Evolutionary conservation across 331 rosid species (phyloP).

Genomic region (Saraca asoca): DNA sequence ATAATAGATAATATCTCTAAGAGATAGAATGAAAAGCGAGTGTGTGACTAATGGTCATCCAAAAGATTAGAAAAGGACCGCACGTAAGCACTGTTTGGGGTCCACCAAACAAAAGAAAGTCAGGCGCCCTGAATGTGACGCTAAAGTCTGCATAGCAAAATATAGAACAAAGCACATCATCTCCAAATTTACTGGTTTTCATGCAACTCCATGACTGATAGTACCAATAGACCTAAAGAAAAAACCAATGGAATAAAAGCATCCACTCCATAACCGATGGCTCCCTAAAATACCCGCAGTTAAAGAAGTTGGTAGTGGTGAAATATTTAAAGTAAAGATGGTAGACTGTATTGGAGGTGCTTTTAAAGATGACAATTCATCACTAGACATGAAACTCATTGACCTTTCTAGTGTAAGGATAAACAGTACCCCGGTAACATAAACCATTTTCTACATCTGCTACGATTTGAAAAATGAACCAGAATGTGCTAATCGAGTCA

Average conservation of each 20-base stretch:
- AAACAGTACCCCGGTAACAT: neutral
- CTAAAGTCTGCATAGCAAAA: slow-evolving; percentile 21
- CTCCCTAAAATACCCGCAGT: slow-evolving; percentile 54
- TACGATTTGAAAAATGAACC: neutral
- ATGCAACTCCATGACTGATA: slow-evolving; percentile 63
- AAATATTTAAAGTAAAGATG: slow-evolving; percentile 43
- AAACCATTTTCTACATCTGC: neutral
- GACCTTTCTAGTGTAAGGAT: slow-evolving; percentile 69
- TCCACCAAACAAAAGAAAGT: slow-evolving; percentile 17
- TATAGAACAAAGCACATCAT: slow-evolving; percentile 6
- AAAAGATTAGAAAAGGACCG: no score
- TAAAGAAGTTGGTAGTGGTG: slow-evolving; percentile 7
- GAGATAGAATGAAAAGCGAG: no score
- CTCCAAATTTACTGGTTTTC: slow-evolving; percentile 27
- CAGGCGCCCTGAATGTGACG: neutral
- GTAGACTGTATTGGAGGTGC: slow-evolving; percentile 49
- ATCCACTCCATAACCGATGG: slow-evolving; percentile 88
- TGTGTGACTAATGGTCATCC: no score
- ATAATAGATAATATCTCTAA: no score
- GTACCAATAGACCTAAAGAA: slow-evolving; percentile 66
- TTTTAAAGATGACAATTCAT: slow-evolving; percentile 61
- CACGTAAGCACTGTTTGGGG: no score
- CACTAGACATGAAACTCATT: slow-evolving; percentile 52
- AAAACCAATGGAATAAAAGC: slow-evolving; percentile 73
- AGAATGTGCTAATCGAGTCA: no score